A percentile compares a stretch with the other conserved stretches of the same genome.
Conservation (phyloP, 1,284 basidiomycete species). For the Malassezia sp. region DNA sequence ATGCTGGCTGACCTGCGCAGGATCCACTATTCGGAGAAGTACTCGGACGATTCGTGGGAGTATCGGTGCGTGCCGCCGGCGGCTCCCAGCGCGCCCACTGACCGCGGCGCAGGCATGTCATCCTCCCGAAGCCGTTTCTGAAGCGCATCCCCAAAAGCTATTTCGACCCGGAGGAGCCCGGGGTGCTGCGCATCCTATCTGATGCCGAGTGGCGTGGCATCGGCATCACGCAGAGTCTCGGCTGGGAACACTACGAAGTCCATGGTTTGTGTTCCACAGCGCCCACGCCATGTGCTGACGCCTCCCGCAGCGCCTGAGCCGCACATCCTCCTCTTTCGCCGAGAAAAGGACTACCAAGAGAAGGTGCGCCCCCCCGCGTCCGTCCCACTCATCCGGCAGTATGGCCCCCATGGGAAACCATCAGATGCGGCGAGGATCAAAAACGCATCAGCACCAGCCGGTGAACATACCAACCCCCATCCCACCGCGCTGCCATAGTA, state of each 20-base stretch:
- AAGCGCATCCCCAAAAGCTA: slow-evolving; percentile 46
- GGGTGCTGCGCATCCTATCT: slow-evolving; percentile 66
- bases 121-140: slow-evolving; percentile 45
- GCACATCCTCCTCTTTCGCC: slow-evolving; percentile 49
- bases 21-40: slow-evolving; percentile 48
- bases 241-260: slow-evolving; percentile 95
- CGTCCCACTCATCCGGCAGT: slow-evolving; percentile 2
- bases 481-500: background rate
- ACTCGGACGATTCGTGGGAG: slow-evolving; percentile 51
- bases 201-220: slow-evolving; percentile 90
- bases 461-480: background rate
- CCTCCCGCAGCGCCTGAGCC: slow-evolving; percentile 50
- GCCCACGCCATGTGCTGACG: background rate
- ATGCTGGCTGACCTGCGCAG: slow-evolving; percentile 12
- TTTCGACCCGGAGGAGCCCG: slow-evolving; percentile 60
- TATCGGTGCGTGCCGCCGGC: slow-evolving; percentile 59
- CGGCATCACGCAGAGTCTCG: slow-evolving; percentile 85
- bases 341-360: slow-evolving; percentile 48
- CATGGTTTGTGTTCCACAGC: slow-evolving; percentile 63
- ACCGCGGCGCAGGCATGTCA: slow-evolving; percentile 56
- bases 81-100: no score
- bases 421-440: slow-evolving; percentile 16
- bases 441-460: background rate
- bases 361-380: slow-evolving; percentile 29
- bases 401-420: slow-evolving; percentile 17